These are phyloP conservation scores for Amanita fuliginea DNA, from an alignment of 768 basidiomycete species.

Conservation along the genomic window DNA sequence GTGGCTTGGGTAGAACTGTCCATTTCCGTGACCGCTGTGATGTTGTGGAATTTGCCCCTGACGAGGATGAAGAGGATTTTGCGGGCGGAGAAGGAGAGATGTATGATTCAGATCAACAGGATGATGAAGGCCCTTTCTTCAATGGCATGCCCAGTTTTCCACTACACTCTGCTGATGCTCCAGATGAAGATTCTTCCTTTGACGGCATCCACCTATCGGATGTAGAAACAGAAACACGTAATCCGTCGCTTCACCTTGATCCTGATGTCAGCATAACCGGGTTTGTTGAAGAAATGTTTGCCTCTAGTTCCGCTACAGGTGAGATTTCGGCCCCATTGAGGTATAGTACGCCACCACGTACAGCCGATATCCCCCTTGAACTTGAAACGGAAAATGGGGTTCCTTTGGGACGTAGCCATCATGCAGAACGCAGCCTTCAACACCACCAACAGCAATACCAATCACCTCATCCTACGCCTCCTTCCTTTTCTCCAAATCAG, in stretches of 20 bases:
- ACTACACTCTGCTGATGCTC: constrained; percentile 8
- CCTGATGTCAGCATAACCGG: constrained; percentile 55
- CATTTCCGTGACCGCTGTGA: constrained; percentile 74
- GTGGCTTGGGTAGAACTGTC: constrained; percentile 56
- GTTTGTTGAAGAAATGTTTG: constrained; percentile 63
- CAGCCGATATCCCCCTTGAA: constrained; percentile 34
- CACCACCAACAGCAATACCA: constrained; percentile 25
- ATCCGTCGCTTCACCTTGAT: constrained; percentile 26
- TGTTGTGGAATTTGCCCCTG: constrained; percentile 70
- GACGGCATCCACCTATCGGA: constrained; percentile 36
- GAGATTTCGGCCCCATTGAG: constrained; percentile 14
- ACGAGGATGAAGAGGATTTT: constrained; percentile 29
- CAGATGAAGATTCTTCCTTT: constrained; percentile 26
- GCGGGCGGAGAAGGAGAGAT: constrained; percentile 18
- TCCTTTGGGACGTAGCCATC: constrained; percentile 54
- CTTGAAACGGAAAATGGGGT: constrained; percentile 55
- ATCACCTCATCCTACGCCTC: constrained; percentile 19
- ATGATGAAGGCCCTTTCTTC: constrained; percentile 36
- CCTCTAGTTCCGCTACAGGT: constrained; percentile 19
- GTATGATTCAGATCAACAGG: constrained; percentile 19
- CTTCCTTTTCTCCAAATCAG: constrained; percentile 19
- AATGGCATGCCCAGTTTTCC: constrained; percentile 8
- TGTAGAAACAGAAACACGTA: constrained; percentile 20
- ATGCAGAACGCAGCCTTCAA: constrained; percentile 39
- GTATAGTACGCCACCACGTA: constrained; percentile 33